These are phyloP conservation scores for Linum usitatissimum DNA, from an alignment of 345 rosid genomes.

Conservation along the genomic window DNA sequence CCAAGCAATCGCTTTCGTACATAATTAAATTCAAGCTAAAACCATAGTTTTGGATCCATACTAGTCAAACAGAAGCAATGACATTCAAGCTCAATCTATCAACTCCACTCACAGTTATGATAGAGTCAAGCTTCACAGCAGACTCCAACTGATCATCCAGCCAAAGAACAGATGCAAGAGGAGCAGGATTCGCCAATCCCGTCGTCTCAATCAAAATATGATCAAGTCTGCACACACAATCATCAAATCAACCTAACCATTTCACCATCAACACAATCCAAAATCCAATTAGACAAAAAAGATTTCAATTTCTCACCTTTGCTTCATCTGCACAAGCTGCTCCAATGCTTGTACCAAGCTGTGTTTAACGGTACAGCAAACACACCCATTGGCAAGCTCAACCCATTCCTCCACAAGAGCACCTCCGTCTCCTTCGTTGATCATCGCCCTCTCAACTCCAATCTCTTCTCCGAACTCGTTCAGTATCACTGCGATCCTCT, in stretches of 20 bases:
- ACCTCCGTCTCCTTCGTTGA: constrained; percentile 83
- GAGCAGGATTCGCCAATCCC: constrained; percentile 96
- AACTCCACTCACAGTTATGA: constrained; percentile 52
- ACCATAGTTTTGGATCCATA: too few relatives aligned
- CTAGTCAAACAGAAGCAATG: too few relatives aligned
- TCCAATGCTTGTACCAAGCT: constrained; percentile 87
- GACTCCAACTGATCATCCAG: constrained; percentile 92
- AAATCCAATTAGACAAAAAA: neutral
- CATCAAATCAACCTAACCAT: neutral
- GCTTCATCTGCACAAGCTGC: constrained; percentile 79
- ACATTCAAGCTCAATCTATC: too few relatives aligned
- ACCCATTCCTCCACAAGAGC: constrained; percentile 92
- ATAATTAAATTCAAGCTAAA: neutral
- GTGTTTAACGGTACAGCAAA: constrained; percentile 91
- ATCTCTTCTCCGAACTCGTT: constrained; percentile 97
- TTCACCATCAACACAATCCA: neutral
- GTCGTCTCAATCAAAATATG: constrained; percentile 94
- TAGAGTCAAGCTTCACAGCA: constrained; percentile 79
- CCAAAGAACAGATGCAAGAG: constrained; percentile 89
- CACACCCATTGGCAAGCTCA: constrained; percentile 83
- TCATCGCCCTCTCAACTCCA: constrained; percentile 96
- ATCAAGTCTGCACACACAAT: constrained; percentile 47
- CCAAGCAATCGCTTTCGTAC: constrained; percentile 8
- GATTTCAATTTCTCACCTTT: constrained; percentile 30
- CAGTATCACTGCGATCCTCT: constrained; percentile 81